These are phyloP conservation scores for Eimeria brunetti DNA, from an alignment of 169 alveolate genomes.

Conservation along the genomic window DNA sequence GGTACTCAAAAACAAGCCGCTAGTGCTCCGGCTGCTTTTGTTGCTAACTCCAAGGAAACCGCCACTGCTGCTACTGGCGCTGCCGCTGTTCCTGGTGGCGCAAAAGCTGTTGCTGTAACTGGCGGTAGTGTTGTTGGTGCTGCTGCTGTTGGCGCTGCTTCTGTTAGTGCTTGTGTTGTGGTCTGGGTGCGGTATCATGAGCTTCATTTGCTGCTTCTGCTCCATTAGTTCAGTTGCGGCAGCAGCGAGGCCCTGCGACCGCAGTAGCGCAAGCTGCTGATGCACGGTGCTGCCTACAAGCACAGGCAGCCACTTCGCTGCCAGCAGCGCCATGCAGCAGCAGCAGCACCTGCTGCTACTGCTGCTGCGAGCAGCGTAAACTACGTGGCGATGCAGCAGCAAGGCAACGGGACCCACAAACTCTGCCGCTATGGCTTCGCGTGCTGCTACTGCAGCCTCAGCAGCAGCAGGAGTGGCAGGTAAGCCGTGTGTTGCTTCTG, in stretches of 20 bases:
- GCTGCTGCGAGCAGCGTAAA: slow-evolving; percentile 17
- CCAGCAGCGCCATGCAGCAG: slow-evolving; percentile 35
- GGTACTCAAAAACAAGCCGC: neutral
- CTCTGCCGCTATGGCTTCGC: slow-evolving; percentile 36
- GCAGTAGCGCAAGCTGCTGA: slow-evolving; percentile 65
- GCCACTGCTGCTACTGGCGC: slow-evolving; percentile 20
- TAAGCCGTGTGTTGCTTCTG: neutral
- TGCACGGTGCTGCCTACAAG: slow-evolving; percentile 11
- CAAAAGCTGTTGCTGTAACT: neutral
- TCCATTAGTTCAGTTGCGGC: slow-evolving; percentile 18
- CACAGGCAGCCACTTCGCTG: slow-evolving; percentile 57
- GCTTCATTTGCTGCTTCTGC: slow-evolving; percentile 33
- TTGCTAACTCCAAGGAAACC: neutral
- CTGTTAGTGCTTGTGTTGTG: neutral
- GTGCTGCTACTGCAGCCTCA: slow-evolving; percentile 53
- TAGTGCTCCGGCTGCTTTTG: slow-evolving; percentile 60
- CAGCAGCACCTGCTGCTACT: slow-evolving; percentile 58
- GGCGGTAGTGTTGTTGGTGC: too few relatives aligned
- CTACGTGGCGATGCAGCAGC: slow-evolving; percentile 43
- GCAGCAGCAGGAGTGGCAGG: slow-evolving; percentile 27
- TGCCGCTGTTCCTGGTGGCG: neutral
- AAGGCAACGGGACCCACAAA: slow-evolving; percentile 9
- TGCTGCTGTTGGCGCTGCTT: neutral
- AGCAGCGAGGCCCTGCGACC: slow-evolving; percentile 24
- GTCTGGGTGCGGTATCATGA: neutral